These are phyloP conservation scores for Leishmania tropica DNA, from an alignment of 208 protist species.

Conservation along the genomic window DNA sequence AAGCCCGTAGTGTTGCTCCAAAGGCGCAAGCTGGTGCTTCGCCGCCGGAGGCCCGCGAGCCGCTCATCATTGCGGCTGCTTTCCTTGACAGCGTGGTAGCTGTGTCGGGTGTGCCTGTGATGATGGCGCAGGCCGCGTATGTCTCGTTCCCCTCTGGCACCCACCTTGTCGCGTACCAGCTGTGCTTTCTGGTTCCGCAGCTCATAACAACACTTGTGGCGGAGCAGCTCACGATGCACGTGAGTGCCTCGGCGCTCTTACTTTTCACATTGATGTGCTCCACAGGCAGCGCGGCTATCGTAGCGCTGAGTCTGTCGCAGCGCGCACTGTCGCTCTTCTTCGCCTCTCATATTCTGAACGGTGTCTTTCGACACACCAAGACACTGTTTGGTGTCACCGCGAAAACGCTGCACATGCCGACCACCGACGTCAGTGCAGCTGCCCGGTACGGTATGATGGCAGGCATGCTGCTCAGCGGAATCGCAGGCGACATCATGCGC, in stretches of 20 bases:
- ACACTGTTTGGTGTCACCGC: conserved; percentile 29
- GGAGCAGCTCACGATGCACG: conserved; percentile 41
- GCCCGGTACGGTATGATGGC: conserved; percentile 31
- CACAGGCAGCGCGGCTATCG: conserved; percentile 28
- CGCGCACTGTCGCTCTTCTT: conserved; percentile 55
- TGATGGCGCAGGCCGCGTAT: conserved; percentile 37
- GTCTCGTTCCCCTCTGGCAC: conserved; percentile 36
- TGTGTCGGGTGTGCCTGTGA: conserved; percentile 33
- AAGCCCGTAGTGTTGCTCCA: neutral
- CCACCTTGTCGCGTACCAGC: conserved; percentile 42
- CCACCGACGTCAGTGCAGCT: neutral
- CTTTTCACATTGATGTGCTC: conserved; percentile 45
- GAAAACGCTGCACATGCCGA: conserved; percentile 10
- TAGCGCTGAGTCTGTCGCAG: conserved; percentile 33
- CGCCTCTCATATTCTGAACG: conserved; percentile 50
- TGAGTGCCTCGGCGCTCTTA: conserved; percentile 36
- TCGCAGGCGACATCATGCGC: conserved; percentile 26
- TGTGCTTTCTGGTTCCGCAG: conserved; percentile 68
- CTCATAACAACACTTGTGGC: conserved; percentile 41
- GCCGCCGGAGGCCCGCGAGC: conserved; percentile 1
- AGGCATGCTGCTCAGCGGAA: conserved; percentile 37
- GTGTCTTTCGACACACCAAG: conserved; percentile 64
- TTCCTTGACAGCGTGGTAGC: conserved; percentile 44
- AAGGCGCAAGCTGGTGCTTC: neutral
- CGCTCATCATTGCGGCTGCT: conserved; percentile 12